Base-by-base conservation (phyloP, 2,329 filamentous ascomycete genomes). In the Cladosporium phlei region DNA sequence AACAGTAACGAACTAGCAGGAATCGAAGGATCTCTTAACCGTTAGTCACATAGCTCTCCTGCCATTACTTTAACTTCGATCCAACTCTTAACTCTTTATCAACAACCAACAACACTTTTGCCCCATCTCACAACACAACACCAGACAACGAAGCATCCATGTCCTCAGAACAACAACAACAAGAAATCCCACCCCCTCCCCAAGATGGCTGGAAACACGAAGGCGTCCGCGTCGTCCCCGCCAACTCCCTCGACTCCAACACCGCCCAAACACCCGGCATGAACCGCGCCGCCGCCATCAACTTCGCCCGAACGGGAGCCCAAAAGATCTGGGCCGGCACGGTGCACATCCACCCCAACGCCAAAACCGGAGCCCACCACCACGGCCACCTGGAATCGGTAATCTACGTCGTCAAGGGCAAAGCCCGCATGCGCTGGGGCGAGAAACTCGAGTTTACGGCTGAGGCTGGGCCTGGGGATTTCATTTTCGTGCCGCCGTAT, bases 311-410 rank as follows among this genome's bases (percentile, higher is more conserved):
- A 3, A 65, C 66, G 1, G 69, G 69, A 12, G 70, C 70, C 0
- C 63, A 71, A 50, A 70, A 70, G 46, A 58, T 72, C 19, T 72
- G 69, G 69, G 69, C 69, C 5, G 69, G 69, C 0, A 71, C 69
- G 2, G 69, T 72, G 17, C 55, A 69, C 49, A 71, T 71, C 51
- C 64, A 69, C 49, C 53, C 69, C 1, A 63, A 71, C 48, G 70
- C 68, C 35, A 72, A 72, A 52, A 72, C 69, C 16, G 69, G 69
- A 1, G 69, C 68, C 1, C 69, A 70, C 49, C 68, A 71, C 49
- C 68, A 71, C 52, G 69, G 70, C 7, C 70, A 71, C 49, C 59
- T 73, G 27, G 69, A 73, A 55, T 66, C 61, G 19, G 67, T 73
- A 14, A 72, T 73, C 51, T 73, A 72, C 56, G 64, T 72, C 9